These are phyloP conservation scores for Candida silvicultrix DNA, from an alignment of 805 yeast species.

Conservation along the genomic window DNA sequence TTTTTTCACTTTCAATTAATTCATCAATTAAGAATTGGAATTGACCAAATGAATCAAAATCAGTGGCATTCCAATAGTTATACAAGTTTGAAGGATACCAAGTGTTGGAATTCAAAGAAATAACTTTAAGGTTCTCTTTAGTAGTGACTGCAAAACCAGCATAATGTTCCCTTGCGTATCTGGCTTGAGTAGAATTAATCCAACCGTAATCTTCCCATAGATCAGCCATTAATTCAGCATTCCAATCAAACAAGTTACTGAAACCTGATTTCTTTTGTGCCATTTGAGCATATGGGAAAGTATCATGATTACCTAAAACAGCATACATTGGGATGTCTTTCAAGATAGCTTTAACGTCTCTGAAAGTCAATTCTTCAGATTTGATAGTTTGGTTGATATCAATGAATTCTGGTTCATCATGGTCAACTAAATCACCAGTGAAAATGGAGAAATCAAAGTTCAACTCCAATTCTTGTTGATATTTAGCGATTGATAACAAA, in stretches of 20 bases:
- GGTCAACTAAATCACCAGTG: background rate
- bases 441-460: background rate
- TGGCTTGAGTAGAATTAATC: background rate
- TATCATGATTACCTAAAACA: background rate
- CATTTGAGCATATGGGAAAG: background rate
- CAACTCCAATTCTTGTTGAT: background rate
- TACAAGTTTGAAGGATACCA: constrained; percentile 62
- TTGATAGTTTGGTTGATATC: background rate
- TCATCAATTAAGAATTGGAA: constrained; percentile 57
- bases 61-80: constrained; percentile 42
- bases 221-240: background rate
- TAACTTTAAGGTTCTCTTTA: constrained; percentile 48
- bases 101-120: constrained; percentile 60
- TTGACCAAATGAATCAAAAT: constrained; percentile 59
- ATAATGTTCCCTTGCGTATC: constrained; percentile 35
- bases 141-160: constrained; percentile 57
- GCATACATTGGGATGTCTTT: background rate
- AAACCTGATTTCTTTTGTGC: background rate
- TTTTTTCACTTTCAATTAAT: constrained; percentile 48
- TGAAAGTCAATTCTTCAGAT: background rate
- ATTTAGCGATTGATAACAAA: background rate
- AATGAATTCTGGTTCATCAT: background rate
- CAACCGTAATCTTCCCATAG: background rate
- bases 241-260: background rate
- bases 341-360: background rate